Evolutionary conservation across 192 early-diverging fungal genomes (phyloP).

Genomic region (Coemansia sp.): DNA sequence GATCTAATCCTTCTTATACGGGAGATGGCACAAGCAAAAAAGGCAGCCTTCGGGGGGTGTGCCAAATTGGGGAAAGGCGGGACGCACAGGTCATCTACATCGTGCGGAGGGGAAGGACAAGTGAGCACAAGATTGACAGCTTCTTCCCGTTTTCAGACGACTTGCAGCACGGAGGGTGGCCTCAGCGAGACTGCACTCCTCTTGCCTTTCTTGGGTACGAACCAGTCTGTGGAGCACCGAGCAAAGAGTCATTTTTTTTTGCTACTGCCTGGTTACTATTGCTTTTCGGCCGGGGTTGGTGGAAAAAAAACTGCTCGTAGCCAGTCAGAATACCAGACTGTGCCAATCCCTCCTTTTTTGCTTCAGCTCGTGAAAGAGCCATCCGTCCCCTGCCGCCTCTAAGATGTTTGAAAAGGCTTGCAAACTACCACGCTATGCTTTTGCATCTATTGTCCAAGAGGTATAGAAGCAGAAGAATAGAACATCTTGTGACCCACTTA

Average conservation of each 20-base stretch:
- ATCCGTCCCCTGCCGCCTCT: neutral
- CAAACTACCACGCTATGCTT: neutral
- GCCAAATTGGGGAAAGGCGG: neutral
- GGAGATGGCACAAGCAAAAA: neutral
- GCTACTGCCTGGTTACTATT: neutral
- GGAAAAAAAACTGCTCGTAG: neutral
- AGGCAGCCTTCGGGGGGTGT: neutral
- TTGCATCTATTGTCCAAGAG: conserved; percentile 4
- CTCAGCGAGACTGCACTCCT: neutral
- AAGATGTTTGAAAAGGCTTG: neutral
- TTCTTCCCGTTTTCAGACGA: neutral
- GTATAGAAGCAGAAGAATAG: neutral
- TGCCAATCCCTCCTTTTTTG: neutral
- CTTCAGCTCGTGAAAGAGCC: neutral
- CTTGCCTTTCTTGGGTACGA: neutral
- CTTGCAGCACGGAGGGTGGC: neutral
- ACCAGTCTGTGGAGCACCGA: neutral
- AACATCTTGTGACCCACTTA: neutral
- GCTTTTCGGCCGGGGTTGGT: neutral
- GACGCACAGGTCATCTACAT: conserved; percentile 10
- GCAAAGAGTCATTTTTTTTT: neutral
- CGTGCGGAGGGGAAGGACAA: neutral
- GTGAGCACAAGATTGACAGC: conserved; percentile 1
- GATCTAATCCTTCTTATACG: conserved; percentile 4
- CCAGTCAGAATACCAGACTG: neutral